Evolutionary conservation across 2,329 filamentous ascomycete genomes (phyloP).

Genomic region (Chlorencoelia australis): DNA sequence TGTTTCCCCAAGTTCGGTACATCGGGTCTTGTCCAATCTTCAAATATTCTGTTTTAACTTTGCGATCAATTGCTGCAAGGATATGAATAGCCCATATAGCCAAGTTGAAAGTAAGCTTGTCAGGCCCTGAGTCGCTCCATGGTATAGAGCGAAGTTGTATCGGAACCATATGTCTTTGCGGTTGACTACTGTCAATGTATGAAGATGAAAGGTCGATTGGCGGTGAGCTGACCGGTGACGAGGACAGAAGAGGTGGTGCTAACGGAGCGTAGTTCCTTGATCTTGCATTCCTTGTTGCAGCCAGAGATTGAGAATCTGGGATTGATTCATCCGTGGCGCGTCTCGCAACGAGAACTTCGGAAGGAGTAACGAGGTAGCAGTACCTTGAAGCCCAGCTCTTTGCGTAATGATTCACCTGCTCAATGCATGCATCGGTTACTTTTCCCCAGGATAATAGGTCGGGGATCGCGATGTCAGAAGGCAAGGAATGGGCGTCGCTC

Average conservation of each 20-base stretch:
- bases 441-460: background rate
- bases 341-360: background rate
- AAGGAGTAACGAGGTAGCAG: background rate
- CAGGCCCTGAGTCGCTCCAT: background rate
- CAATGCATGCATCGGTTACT: background rate
- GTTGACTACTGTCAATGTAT: background rate
- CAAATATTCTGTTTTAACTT: background rate
- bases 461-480: too few species aligned
- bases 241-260: too few species aligned
- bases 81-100: background rate
- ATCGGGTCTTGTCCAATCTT: too few species aligned
- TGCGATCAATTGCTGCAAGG: background rate
- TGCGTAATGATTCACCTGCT: background rate
- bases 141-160: background rate
- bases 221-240: too few species aligned
- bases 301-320: background rate
- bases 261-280: too few species aligned
- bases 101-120: background rate
- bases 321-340: background rate
- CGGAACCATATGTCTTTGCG: background rate
- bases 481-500: too few species aligned
- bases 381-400: background rate
- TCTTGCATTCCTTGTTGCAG: too few species aligned
- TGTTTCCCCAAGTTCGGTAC: too few species aligned
- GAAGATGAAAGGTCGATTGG: background rate